Percentiles rank a stretch among this genome's conserved stretches.
phyloP scores from a whole-genome alignment of 2,329 filamentous ascomycete genomes.

The Fusarium haematococcum region DNA sequence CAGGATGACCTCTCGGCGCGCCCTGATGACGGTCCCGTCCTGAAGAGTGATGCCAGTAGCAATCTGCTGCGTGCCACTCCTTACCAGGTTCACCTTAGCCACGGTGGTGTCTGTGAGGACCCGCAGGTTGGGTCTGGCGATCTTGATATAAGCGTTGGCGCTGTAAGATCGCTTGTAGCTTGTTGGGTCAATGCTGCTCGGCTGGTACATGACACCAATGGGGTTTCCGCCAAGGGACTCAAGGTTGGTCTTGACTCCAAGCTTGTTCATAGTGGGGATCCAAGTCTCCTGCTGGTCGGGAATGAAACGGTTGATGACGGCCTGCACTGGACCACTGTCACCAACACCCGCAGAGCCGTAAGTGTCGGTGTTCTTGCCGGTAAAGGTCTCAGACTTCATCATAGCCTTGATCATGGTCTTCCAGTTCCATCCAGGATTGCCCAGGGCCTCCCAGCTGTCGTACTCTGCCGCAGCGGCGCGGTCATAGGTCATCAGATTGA shows the following conservation, averaged over 20 bases:
- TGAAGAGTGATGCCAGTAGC: conserved; percentile 34
- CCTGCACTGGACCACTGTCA: conserved; percentile 29
- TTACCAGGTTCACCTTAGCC: conserved; percentile 27
- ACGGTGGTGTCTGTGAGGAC: conserved; percentile 37
- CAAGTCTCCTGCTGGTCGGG: conserved; percentile 57
- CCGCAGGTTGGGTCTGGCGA: conserved; percentile 54
- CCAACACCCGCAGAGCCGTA: conserved; percentile 25
- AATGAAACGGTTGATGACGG: conserved; percentile 54
- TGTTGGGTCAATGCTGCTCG: conserved; percentile 57
- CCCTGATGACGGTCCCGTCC: conserved; percentile 10
- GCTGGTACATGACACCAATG: conserved; percentile 61
- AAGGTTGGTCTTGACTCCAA: conserved; percentile 53
- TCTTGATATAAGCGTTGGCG: conserved; percentile 56
- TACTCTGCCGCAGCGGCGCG: conserved; percentile 52
- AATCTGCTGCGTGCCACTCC: conserved; percentile 34
- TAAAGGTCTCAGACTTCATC: conserved; percentile 41
- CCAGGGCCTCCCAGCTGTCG: conserved; percentile 52
- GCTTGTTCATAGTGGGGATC: conserved; percentile 56
- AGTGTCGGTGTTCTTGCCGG: conserved; percentile 27
- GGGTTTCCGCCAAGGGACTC: conserved; percentile 59
- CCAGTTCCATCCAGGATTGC: conserved; percentile 53
- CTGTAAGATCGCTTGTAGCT: conserved; percentile 62
- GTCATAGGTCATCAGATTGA: conserved; percentile 50
- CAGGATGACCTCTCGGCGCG: conserved; percentile 18
- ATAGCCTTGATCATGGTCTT: conserved; percentile 50